Conservation (phyloP, 2,329 filamentous ascomycete species). For the Ophiostoma novo-ulmi region DNA sequence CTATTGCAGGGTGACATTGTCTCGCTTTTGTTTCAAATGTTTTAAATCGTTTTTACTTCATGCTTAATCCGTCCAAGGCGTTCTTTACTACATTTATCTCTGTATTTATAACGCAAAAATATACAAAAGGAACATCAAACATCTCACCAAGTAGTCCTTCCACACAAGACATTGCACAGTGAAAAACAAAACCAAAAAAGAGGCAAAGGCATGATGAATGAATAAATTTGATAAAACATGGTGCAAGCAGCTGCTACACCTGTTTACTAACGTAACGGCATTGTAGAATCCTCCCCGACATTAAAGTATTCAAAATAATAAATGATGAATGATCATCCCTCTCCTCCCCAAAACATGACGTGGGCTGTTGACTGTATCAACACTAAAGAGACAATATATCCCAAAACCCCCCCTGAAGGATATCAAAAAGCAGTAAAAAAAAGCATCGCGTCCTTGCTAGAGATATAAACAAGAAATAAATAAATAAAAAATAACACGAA, state of each 20-base stretch:
- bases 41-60: background rate
- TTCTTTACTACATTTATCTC: background rate
- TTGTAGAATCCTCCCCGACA: background rate
- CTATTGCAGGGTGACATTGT: background rate
- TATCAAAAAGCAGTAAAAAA: background rate
- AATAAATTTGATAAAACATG: background rate
- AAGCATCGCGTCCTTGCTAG: constrained; percentile 8
- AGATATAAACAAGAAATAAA: background rate
- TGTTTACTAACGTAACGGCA: background rate
- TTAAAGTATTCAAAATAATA: constrained; percentile 4
- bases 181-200: background rate
- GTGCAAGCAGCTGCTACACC: background rate
- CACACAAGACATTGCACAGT: background rate
- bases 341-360: background rate
- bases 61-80: background rate
- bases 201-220: constrained; percentile 3
- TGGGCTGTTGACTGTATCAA: background rate
- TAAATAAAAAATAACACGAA: background rate
- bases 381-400: background rate
- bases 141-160: background rate
- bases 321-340: background rate
- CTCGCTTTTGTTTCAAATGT: background rate
- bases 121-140: background rate
- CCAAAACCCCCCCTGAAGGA: background rate
- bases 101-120: background rate